A percentile compares a stretch with the other conserved stretches of the same genome.
These are phyloP conservation scores for Candida nitratophila DNA, from an alignment of 805 yeast genomes.

Conservation along the genomic window DNA sequence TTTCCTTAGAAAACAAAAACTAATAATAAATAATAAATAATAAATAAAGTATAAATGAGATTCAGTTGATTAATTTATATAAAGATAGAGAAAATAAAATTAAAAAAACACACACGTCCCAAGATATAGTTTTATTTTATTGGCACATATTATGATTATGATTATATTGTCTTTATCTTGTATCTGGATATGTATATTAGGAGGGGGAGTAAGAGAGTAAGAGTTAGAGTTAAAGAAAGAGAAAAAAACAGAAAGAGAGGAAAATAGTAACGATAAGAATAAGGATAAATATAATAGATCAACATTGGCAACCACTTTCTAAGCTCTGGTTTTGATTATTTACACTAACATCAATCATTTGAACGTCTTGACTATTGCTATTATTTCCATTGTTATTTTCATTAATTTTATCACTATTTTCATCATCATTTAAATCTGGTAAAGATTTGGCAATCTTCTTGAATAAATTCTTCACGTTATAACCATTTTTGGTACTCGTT, in stretches of 20 bases:
- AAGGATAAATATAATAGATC: conserved; percentile 15
- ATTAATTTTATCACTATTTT: conserved; percentile 16
- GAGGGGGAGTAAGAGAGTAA: too few relatives aligned
- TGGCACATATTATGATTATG: too few relatives aligned
- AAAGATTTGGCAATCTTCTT: conserved; percentile 85
- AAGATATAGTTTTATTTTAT: too few relatives aligned
- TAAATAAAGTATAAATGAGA: too few relatives aligned
- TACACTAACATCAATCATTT: conserved; percentile 37
- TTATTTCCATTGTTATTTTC: conserved; percentile 11
- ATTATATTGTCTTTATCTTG: too few relatives aligned
- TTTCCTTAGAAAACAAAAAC: not conserved
- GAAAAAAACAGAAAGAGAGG: too few relatives aligned
- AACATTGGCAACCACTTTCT: conserved; percentile 34
- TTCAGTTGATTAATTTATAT: too few relatives aligned
- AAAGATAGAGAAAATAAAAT: too few relatives aligned
- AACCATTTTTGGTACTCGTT: conserved; percentile 91
- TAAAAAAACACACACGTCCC: too few relatives aligned
- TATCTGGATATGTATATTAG: too few relatives aligned
- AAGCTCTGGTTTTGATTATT: conserved; percentile 26
- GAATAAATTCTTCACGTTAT: conserved; percentile 84
- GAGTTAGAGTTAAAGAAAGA: too few relatives aligned
- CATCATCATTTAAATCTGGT: conserved; percentile 58
- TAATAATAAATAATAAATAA: not conserved
- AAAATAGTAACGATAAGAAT: not conserved
- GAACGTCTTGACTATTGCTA: conserved; percentile 19